phyloP scores from a whole-genome alignment of 179 eudicot species.

The Drosera spatulata region DNA sequence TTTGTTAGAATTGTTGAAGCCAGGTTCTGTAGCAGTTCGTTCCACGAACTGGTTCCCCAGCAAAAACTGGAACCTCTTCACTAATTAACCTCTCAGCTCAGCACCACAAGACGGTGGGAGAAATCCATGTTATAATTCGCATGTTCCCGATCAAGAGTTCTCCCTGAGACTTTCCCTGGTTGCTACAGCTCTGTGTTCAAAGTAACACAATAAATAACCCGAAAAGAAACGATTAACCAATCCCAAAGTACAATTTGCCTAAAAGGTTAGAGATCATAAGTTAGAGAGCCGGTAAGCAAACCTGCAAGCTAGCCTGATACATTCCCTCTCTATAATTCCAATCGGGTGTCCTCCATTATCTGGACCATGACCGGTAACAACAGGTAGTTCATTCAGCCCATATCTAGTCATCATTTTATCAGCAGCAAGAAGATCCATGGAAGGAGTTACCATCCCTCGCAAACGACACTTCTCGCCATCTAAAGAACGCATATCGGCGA shows the following conservation, averaged over 20 bases:
- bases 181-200: conserved; percentile 39
- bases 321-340: conserved; percentile 81
- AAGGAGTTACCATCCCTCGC: conserved; percentile 49
- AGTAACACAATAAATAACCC: background rate
- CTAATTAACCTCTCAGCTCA: too few relatives aligned
- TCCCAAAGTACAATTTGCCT: too few relatives aligned
- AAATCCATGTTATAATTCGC: background rate
- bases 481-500: conserved; percentile 41
- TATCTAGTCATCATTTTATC: conserved; percentile 44
- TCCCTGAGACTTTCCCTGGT: conserved; percentile 29
- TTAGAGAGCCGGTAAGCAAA: conserved; percentile 4
- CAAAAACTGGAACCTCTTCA: too few relatives aligned
- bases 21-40: too few relatives aligned
- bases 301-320: conserved; percentile 80
- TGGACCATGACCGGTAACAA: conserved; percentile 36
- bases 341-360: conserved; percentile 38
- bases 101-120: background rate
- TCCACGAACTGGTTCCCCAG: too few relatives aligned
- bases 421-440: conserved; percentile 58
- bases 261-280: too few relatives aligned
- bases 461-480: conserved; percentile 22
- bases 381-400: conserved; percentile 58
- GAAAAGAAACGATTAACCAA: too few relatives aligned
- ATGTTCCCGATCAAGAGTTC: conserved; percentile 1
- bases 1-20: too few relatives aligned